Base-by-base conservation (phyloP, 495 filamentous ascomycete genomes). In the Articulospora tetracladia region DNA sequence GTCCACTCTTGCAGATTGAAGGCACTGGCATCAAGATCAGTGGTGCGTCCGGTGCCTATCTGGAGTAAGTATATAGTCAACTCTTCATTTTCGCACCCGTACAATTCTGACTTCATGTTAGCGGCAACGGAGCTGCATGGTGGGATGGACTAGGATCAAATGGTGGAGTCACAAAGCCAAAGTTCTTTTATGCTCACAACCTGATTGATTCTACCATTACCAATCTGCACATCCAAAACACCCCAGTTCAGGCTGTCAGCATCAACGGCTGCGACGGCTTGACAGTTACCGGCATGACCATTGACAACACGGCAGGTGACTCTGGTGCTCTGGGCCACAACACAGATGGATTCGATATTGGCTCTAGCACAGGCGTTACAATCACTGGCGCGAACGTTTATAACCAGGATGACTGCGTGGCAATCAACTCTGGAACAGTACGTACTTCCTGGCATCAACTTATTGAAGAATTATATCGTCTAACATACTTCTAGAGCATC, bases 391-490 rank as follows among this genome's bases (percentile, higher is more conserved):
- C 81, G 6, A 81, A 66, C n/a, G 77, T 87, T 2, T 75, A 79
- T 59, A 86, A 86, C 68, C 85, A 87, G 72, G 83, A 86, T 57
- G 84, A 86, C 68, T 87, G 84, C 58, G 66, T 86, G 12, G 83
- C 82, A 25, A 68, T 87, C 65, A 86, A 84, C 71, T 83, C 78
- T 2, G 83, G 84, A 44, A 77, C 70, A 2, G 49, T 47, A 47
- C 4, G 41, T 52, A 23, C 8, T 8, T 25, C n/a, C 20, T 23
- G 6, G 10, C 22, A 15, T 25, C 13, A 11, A 30, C n/a, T 25
- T 22, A 12, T 12, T 13, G 8, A 8, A 12, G 58, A 49, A 50
- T 53, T 50, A 52, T 48, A 53, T 62, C 59, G 24, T 52, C 67
- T 66, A 53, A 66, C 30, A 19, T 44, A 27, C 25, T 12, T 23